Percentiles rank a stretch among this genome's conserved stretches.
Evolutionary conservation across 805 yeast species (phyloP).

Genomic region (Lachancea fermentati): DNA sequence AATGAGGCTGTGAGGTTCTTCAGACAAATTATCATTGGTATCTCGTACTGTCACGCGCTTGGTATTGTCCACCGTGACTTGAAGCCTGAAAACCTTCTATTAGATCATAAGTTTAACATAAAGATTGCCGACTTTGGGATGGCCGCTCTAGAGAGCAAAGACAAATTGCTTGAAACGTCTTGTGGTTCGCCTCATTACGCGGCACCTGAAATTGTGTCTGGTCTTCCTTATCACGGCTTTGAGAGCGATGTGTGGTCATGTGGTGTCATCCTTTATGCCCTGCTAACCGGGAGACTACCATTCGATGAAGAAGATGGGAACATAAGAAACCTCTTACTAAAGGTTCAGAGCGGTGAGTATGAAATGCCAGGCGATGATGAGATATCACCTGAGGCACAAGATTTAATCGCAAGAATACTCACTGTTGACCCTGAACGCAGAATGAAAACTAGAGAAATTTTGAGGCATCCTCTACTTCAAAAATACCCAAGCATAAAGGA

Average conservation of each 20-base stretch:
- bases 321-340: constrained; percentile 75
- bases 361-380: constrained; percentile 73
- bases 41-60: constrained; percentile 77
- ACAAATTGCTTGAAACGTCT: constrained; percentile 80
- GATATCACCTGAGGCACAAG: constrained; percentile 79
- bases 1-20: constrained; percentile 86
- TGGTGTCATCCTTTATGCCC: constrained; percentile 90
- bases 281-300: constrained; percentile 91
- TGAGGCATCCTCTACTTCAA: constrained; percentile 72
- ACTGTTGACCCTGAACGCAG: constrained; percentile 76
- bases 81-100: constrained; percentile 71
- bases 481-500: constrained; percentile 51
- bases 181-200: constrained; percentile 99
- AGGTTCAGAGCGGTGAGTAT: constrained; percentile 87
- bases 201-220: constrained; percentile 95
- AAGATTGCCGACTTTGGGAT: constrained; percentile 98
- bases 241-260: constrained; percentile 98
- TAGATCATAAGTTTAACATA: constrained; percentile 81
- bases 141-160: constrained; percentile 92
- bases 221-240: constrained; percentile 91
- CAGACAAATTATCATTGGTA: constrained; percentile 78
- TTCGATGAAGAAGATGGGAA: constrained; percentile 85
- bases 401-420: constrained; percentile 74
- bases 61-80: constrained; percentile 86
- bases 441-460: constrained; percentile 70